These are phyloP conservation scores for Ustilago loliicola DNA, from an alignment of 1,284 basidiomycete species.

Conservation along the genomic window DNA sequence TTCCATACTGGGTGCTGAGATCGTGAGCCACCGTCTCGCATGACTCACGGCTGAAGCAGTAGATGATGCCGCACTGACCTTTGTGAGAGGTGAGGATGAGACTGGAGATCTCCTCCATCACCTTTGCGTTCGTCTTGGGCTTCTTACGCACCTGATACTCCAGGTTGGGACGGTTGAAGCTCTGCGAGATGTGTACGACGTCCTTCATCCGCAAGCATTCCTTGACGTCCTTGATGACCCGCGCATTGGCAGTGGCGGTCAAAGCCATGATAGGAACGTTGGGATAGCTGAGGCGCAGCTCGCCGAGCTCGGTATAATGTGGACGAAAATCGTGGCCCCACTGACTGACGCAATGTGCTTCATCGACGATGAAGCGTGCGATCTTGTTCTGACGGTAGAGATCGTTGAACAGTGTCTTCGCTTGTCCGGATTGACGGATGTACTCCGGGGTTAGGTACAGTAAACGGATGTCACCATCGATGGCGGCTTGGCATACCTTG, in stretches of 20 bases:
- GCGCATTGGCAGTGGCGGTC: conserved; percentile 89
- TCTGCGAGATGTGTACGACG: conserved; percentile 74
- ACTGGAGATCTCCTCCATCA: conserved; percentile 77
- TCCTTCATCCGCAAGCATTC: conserved; percentile 77
- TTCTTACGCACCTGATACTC: conserved; percentile 79
- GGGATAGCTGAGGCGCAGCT: conserved; percentile 81
- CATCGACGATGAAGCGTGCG: conserved; percentile 93
- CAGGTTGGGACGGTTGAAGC: conserved; percentile 93
- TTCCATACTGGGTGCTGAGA: conserved; percentile 74
- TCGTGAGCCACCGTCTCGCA: conserved; percentile 84
- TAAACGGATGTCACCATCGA: conserved; percentile 73
- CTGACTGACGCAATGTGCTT: conserved; percentile 89
- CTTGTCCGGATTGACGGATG: conserved; percentile 64
- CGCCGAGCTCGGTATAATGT: conserved; percentile 75
- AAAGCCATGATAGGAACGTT: conserved; percentile 92
- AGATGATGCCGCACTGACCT: conserved; percentile 85
- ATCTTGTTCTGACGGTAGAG: conserved; percentile 77
- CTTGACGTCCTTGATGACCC: conserved; percentile 84
- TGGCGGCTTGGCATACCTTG: conserved; percentile 71
- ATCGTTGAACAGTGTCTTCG: conserved; percentile 76
- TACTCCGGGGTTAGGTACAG: conserved; percentile 96
- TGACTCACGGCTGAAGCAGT: conserved; percentile 79
- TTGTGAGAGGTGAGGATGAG: conserved; percentile 79
- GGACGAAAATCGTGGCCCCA: conserved; percentile 87
- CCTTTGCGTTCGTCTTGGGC: conserved; percentile 72